These are phyloP conservation scores for Zymoseptoria ardabiliae DNA, from an alignment of 2,329 filamentous ascomycete genomes.

Conservation along the genomic window DNA sequence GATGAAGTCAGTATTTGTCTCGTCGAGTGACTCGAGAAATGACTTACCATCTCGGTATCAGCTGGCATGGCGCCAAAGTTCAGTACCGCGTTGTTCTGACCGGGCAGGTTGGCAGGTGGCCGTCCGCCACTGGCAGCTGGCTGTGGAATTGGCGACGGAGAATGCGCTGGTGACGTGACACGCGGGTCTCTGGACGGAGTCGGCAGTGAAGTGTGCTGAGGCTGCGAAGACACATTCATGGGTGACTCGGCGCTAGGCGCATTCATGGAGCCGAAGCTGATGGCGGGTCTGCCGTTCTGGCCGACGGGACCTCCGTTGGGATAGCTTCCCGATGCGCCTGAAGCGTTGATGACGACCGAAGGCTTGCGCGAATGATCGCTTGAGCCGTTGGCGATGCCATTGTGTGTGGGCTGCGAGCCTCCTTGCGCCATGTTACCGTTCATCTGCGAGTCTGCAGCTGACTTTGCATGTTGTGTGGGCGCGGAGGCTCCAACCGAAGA, in stretches of 20 bases:
- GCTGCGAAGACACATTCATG: slow-evolving; percentile 61
- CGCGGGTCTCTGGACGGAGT: slow-evolving; percentile 56
- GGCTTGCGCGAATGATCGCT: slow-evolving; percentile 75
- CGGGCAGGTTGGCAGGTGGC: slow-evolving; percentile 68
- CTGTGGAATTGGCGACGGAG: slow-evolving; percentile 88
- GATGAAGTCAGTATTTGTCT: slow-evolving; percentile 3
- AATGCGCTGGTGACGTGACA: slow-evolving; percentile 75
- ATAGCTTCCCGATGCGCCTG: slow-evolving; percentile 66
- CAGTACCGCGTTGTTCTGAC: slow-evolving; percentile 63
- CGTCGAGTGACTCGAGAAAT: slow-evolving; percentile 9
- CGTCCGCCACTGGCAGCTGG: slow-evolving; percentile 67
- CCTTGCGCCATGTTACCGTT: slow-evolving; percentile 57
- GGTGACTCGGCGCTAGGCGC: slow-evolving; percentile 54
- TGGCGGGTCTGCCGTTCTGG: slow-evolving; percentile 48
- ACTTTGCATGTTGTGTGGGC: slow-evolving; percentile 43
- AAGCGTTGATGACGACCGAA: slow-evolving; percentile 85
- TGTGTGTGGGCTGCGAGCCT: slow-evolving; percentile 42
- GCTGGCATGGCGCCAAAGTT: slow-evolving; percentile 76
- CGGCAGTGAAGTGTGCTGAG: slow-evolving; percentile 52
- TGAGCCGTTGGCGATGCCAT: slow-evolving; percentile 61
- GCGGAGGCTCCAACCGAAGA: slow-evolving; percentile 48
- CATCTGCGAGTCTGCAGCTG: slow-evolving; percentile 64
- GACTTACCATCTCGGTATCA: slow-evolving; percentile 61
- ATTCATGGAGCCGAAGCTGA: slow-evolving; percentile 74
- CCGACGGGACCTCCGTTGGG: slow-evolving; percentile 67